A percentile compares a stretch with the other conserved stretches of the same genome.
Conservation (phyloP, 331 rosid species). For the Malus hybrid region DNA sequence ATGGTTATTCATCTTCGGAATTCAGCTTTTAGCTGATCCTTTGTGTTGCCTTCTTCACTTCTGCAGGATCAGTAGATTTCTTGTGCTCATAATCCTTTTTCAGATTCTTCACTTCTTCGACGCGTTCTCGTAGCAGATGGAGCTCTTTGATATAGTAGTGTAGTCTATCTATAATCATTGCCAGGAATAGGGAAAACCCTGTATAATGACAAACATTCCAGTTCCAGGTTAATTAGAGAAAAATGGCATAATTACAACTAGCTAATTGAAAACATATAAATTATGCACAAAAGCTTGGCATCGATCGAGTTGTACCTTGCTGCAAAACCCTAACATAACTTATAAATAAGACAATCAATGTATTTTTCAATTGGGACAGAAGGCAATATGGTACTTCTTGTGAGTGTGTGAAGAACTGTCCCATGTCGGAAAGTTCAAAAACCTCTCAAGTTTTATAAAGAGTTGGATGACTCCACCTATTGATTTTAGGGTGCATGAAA, state of each 20-base stretch:
- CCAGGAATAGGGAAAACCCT: slow-evolving; percentile 63
- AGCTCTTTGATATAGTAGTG: slow-evolving; percentile 54
- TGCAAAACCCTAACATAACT: background rate
- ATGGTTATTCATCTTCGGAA: background rate
- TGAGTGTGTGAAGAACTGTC: background rate
- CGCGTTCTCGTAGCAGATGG: slow-evolving; percentile 27
- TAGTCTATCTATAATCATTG: slow-evolving; percentile 51
- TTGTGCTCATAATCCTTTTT: background rate
- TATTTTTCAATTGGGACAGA: background rate
- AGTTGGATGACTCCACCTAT: background rate
- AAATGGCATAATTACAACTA: background rate
- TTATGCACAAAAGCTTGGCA: background rate
- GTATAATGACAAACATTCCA: background rate
- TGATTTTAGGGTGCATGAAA: background rate
- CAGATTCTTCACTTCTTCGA: slow-evolving; percentile 20
- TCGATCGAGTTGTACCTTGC: background rate
- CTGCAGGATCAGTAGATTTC: background rate
- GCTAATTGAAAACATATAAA: background rate
- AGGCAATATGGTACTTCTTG: background rate
- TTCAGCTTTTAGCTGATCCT: background rate
- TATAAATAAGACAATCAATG: background rate
- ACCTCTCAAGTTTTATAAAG: background rate
- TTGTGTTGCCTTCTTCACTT: background rate
- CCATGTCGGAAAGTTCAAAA: background rate
- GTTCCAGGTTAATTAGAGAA: background rate